Evolutionary conservation across 1,139 yeast species (phyloP).

Genomic region (Pichia sp.): DNA sequence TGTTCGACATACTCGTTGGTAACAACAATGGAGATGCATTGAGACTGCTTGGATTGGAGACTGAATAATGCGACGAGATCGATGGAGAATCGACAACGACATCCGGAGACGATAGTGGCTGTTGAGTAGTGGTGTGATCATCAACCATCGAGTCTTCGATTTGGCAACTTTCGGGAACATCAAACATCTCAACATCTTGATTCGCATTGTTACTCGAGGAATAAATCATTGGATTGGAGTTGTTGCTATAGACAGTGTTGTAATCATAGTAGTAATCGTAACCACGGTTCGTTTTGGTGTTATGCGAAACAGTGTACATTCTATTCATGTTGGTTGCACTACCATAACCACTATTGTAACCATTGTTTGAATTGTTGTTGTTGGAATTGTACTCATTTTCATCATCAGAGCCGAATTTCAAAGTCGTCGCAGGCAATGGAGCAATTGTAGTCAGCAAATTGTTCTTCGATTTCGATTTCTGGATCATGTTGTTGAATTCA

Average conservation of each 20-base stretch:
- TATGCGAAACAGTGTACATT: slow-evolving; percentile 64
- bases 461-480: no score
- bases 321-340: not conserved
- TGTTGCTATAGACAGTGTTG: slow-evolving; percentile 62
- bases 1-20: slow-evolving; percentile 1
- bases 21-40: slow-evolving; percentile 10
- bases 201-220: slow-evolving; percentile 18
- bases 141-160: slow-evolving; percentile 27
- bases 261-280: slow-evolving; percentile 86
- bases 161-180: slow-evolving; percentile 33
- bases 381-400: slow-evolving; percentile 57
- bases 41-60: slow-evolving; percentile 5
- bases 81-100: slow-evolving; percentile 2
- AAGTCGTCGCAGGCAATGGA: slow-evolving; percentile 74
- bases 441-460: slow-evolving; percentile 59
- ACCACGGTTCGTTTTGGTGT: slow-evolving; percentile 72
- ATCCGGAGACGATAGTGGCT: not conserved
- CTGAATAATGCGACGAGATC: not conserved
- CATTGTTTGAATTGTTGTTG: not conserved
- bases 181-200: slow-evolving; percentile 31
- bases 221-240: slow-evolving; percentile 24
- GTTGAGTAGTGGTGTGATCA: not conserved
- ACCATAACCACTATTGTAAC: not conserved
- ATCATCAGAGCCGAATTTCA: slow-evolving; percentile 77
- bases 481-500: slow-evolving; percentile 19